Conservation (phyloP, 2,329 filamentous ascomycete genomes). For the Zasmidium citrigriseum region DNA sequence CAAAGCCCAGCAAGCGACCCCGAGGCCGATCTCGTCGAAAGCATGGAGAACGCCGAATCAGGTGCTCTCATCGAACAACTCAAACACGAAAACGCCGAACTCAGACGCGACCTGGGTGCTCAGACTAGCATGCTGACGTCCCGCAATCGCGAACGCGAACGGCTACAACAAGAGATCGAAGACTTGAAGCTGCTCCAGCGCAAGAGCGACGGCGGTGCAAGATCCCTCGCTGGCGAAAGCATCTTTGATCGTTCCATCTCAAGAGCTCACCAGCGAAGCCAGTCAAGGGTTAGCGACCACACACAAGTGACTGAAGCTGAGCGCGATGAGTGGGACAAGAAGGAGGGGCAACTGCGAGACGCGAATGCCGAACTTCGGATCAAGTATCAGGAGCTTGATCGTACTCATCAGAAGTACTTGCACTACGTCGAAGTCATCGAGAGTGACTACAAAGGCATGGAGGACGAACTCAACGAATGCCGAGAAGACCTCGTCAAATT, state of each 20-base stretch:
- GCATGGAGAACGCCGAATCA: constrained; percentile 61
- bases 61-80: constrained; percentile 74
- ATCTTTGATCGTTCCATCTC: constrained; percentile 94
- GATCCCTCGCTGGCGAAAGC: constrained; percentile 74
- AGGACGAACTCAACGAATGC: constrained; percentile 77
- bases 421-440: constrained; percentile 76
- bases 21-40: constrained; percentile 47
- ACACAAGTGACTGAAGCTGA: constrained; percentile 75
- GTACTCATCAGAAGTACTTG: constrained; percentile 77
- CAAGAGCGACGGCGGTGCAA: constrained; percentile 60
- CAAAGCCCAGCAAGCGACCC: constrained; percentile 21
- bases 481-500: constrained; percentile 78
- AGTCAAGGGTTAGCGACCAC: constrained; percentile 71
- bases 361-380: constrained; percentile 83
- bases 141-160: constrained; percentile 90
- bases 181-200: constrained; percentile 88
- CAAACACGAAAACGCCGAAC: constrained; percentile 86
- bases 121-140: constrained; percentile 98
- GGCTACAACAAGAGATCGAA: constrained; percentile 94
- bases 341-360: constrained; percentile 80
- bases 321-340: constrained; percentile 82
- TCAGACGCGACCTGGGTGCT: constrained; percentile 88
- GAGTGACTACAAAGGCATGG: constrained; percentile 66
- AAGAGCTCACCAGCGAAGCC: constrained; percentile 69
- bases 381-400: constrained; percentile 84